Conservation (phyloP, 2,329 filamentous ascomycete genomes). For the Epichloe sp. region DNA sequence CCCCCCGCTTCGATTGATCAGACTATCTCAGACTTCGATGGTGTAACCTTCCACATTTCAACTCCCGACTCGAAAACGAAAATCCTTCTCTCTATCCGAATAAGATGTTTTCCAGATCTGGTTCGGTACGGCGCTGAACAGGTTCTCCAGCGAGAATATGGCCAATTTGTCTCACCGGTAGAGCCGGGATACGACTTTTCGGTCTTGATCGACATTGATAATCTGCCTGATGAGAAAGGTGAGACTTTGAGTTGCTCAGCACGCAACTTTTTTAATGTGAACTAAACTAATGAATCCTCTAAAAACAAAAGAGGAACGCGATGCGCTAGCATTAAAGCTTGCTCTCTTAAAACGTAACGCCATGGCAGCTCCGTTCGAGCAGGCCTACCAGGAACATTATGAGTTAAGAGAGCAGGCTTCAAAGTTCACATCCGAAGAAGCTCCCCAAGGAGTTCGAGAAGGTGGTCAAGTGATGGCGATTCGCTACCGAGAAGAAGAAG, state of each 20-base stretch:
- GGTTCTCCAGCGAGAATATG: constrained; percentile 90
- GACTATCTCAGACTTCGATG: constrained; percentile 97
- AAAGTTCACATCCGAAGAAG: constrained; percentile 86
- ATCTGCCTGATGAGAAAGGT: constrained; percentile 70
- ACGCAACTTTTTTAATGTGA: neutral
- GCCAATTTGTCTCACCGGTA: constrained; percentile 72
- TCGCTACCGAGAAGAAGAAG: constrained; percentile 96
- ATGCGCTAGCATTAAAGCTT: constrained; percentile 76
- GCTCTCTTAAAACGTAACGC: constrained; percentile 93
- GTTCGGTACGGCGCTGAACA: constrained; percentile 85
- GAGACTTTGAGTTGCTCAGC: neutral
- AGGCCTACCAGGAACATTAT: constrained; percentile 88
- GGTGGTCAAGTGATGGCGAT: constrained; percentile 91
- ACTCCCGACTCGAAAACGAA: constrained; percentile 88
- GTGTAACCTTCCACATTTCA: constrained; percentile 96
- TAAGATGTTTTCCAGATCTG: constrained; percentile 89
- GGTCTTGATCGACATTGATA: constrained; percentile 76
- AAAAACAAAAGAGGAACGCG: constrained; percentile 53
- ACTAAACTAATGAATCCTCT: neutral
- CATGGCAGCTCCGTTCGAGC: constrained; percentile 97
- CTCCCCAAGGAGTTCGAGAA: constrained; percentile 78
- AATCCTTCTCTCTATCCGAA: constrained; percentile 86
- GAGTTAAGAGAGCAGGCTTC: constrained; percentile 75
- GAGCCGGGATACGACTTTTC: constrained; percentile 96
- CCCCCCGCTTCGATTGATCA: constrained; percentile 86